phyloP scores from a whole-genome alignment of 2,329 filamentous ascomycete species.

The Penicillium sp. region DNA sequence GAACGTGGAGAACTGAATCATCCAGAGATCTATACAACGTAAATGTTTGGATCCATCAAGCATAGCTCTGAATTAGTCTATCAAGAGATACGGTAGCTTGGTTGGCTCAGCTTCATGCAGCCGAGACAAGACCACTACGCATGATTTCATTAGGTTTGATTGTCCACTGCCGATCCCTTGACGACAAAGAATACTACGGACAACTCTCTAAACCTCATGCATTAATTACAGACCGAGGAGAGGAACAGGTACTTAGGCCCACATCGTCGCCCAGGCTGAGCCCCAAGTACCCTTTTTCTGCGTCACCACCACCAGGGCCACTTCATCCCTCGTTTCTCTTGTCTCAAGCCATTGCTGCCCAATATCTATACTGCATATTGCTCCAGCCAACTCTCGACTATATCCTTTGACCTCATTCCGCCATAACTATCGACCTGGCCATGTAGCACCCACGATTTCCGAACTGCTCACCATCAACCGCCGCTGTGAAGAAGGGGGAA shows the following conservation, averaged over 20 bases:
- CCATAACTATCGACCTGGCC: slow-evolving; percentile 6
- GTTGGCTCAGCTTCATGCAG: background rate
- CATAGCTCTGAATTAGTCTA: background rate
- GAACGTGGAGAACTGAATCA: background rate
- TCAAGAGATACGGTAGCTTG: background rate
- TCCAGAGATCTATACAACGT: background rate
- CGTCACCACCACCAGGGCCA: slow-evolving; percentile 21
- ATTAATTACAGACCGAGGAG: slow-evolving; percentile 16
- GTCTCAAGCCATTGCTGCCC: slow-evolving; percentile 25
- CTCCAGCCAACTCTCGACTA: slow-evolving; percentile 2
- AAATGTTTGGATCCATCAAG: background rate
- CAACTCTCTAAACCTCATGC: background rate
- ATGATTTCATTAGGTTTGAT: slow-evolving; percentile 19
- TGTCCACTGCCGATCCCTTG: slow-evolving; percentile 22
- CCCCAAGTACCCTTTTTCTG: slow-evolving; percentile 22
- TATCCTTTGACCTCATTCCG: background rate
- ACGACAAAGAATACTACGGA: background rate
- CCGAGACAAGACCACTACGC: background rate
- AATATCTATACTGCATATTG: slow-evolving; percentile 3
- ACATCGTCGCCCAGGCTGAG: slow-evolving; percentile 20
- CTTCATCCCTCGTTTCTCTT: slow-evolving; percentile 26
- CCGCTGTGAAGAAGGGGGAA: slow-evolving; percentile 19
- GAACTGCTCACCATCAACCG: slow-evolving; percentile 7
- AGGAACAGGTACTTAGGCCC: slow-evolving; percentile 16
- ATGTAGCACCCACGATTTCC: slow-evolving; percentile 20